Evolutionary conservation across 192 early-diverging fungal genomes (phyloP), one percentile per base, ranked within the genome.

Genomic region (Thamnidium elegans): DNA sequence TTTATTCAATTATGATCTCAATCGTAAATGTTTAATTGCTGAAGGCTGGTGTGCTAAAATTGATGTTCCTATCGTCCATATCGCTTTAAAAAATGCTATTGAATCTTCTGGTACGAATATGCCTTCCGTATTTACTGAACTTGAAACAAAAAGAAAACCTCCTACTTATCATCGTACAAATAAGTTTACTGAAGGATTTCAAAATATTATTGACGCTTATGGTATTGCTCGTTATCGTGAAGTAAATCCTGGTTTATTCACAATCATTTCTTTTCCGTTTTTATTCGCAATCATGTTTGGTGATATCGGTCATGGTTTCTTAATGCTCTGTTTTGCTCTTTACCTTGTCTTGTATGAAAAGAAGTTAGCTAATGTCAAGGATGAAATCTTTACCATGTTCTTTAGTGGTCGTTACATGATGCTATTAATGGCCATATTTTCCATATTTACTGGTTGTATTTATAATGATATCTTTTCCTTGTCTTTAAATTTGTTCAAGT

Each of bases 231-330:
- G 84, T 68, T 97, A 97, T 70, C 86, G 90, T 63, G 97, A 99
- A 80, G 95, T 98, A 63, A 99, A 99, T 74, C 97, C 97, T 10
- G 97, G 94, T 47, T 82, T 99, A 30, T 99, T 97, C 62, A 97
- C 97, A 0, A 72, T 91, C 11, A 95, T 98, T 50, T 94, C 94
- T 0, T 99, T 99, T 81, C 97, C 97, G 14, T 99, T 99, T 73
- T 76, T 99, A 59, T 99, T 99, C 78, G 96, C 97, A 47, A 86
- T 99, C 63, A 99, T 99, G 97, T 99, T 99, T 84, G 97, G 97
- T 61, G 97, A 99, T 77, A 84, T 97, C 31, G 97, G 97, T 50
- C 97, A 99, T 71, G 97, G 95, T 21, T 71, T 94, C 34, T 63
- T 99, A 44, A 85, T 99, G 80, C 78, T 92, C 2, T 64, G 90